Percentiles rank a stretch among this genome's conserved stretches.
Conservation (phyloP, 768 basidiomycete genomes). For the Phylloporus scabripes region DNA sequence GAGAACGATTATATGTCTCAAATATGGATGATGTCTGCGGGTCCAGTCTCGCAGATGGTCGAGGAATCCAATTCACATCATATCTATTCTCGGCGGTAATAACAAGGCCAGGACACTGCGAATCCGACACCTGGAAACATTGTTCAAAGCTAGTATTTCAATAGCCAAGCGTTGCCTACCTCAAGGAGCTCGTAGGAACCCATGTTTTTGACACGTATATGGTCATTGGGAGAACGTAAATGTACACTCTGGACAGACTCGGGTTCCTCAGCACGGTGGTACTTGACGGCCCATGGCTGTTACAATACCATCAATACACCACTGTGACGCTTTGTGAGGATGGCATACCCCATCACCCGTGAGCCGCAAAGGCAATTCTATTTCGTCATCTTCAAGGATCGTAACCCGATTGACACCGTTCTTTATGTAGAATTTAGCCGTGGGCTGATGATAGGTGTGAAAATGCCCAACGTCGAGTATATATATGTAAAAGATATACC, state of each 20-base stretch:
- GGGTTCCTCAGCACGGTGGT: conserved; percentile 48
- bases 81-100: conserved; percentile 55
- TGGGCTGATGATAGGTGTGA: conserved; percentile 50
- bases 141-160: background rate
- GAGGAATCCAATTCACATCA: conserved; percentile 71
- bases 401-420: conserved; percentile 50
- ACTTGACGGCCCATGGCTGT: conserved; percentile 87
- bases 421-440: conserved; percentile 78
- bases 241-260: conserved; percentile 36
- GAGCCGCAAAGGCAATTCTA: conserved; percentile 72
- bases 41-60: conserved; percentile 69
- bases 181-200: conserved; percentile 72
- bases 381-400: conserved; percentile 69
- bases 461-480: background rate
- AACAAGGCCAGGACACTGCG: conserved; percentile 78
- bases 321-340: background rate
- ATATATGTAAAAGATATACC: conserved; percentile 42
- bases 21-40: conserved; percentile 49
- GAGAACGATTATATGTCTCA: conserved; percentile 63
- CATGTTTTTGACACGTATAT: conserved; percentile 65
- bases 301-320: conserved; percentile 2
- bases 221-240: conserved; percentile 61
- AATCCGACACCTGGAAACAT: conserved; percentile 60
- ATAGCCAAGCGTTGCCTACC: conserved; percentile 34
- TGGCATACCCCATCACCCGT: conserved; percentile 82